Percentiles rank a stretch among this genome's conserved stretches.
Conservation (phyloP, 2,329 filamentous ascomycete species). For the Fusarium liriodendri region DNA sequence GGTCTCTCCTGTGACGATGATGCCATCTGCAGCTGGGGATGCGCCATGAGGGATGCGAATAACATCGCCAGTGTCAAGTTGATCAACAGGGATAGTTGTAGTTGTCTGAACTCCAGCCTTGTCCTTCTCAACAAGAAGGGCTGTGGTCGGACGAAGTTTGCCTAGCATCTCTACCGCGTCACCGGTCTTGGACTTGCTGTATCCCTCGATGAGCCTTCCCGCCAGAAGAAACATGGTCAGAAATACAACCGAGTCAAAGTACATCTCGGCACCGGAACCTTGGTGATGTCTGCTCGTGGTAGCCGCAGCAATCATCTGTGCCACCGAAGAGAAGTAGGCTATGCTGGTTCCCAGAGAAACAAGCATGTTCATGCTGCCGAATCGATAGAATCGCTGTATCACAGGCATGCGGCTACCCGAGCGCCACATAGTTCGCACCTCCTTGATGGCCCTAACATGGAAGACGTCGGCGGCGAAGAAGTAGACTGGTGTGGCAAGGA, state of each 20-base stretch:
- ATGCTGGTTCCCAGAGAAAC: conserved; percentile 90
- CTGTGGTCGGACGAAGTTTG: conserved; percentile 81
- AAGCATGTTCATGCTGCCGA: conserved; percentile 96
- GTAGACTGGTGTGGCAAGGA: conserved; percentile 87
- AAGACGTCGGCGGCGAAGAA: conserved; percentile 89
- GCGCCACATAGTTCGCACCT: conserved; percentile 82
- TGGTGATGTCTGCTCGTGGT: conserved; percentile 48
- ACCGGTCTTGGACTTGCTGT: conserved; percentile 91
- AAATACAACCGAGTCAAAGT: conserved; percentile 95
- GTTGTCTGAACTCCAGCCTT: conserved; percentile 49
- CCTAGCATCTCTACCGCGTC: conserved; percentile 85
- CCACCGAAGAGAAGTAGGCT: conserved; percentile 85
- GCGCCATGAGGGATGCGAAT: conserved; percentile 82
- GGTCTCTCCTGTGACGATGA: conserved; percentile 70
- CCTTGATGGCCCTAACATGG: conserved; percentile 81
- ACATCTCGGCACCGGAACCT: conserved; percentile 61
- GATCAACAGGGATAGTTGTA: conserved; percentile 68
- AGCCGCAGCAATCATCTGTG: conserved; percentile 76
- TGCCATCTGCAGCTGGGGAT: conserved; percentile 87
- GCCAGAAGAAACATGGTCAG: conserved; percentile 86
- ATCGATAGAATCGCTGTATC: conserved; percentile 84
- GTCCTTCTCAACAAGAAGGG: conserved; percentile 71
- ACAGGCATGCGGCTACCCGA: conserved; percentile 78
- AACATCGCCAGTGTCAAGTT: conserved; percentile 79
- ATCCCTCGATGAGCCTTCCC: conserved; percentile 83